Evolutionary conservation across 1,139 yeast species (phyloP), one percentile per base, ranked within the genome.

Genomic region (Diutina mesorugosa): DNA sequence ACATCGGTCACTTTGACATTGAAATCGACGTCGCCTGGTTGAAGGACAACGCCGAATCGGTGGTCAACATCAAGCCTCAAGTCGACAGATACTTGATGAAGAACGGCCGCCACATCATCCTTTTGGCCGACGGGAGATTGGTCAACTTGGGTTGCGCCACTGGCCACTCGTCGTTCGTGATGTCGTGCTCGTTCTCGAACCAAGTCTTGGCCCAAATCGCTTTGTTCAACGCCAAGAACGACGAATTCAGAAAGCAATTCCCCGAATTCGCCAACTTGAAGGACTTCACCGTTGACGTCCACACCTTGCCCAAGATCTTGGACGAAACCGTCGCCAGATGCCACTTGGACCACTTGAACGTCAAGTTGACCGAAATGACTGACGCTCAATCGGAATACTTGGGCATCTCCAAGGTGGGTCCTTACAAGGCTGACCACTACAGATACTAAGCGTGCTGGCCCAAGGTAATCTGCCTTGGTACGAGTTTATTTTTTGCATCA

Each of bases 111-210:
- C 99, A 93, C 82, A 72, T 93, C 71, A 91, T 93, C 79, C 83
- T 93, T 73, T 87, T 93, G 71, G 99, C 99, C 66, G 97, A 91
- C 79, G 99, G 99, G 79, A 91, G 99, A 84, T 87, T 93, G 72
- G 99, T 93, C 74, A 93, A 93, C 91, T 84, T 93, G 76, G 99
- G 99, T 69, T 95, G 99, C 81, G 99, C 99, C 73, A 95, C 99
- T 71, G 99, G 99, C 72, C 99, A 93, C 84, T 88, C 99, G 60
- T 90, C 98, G 57, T 93, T 93, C 73, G 99, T 93, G 72, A 93
- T 93, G 99, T 91, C 98, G 63, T 93, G 99, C 83, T 93, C 99
- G 60, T 93, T 93, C 96, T 90, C 98, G 68, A 93, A 93, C 88
- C 99, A 93, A 81, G 99, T 93, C 64, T 84, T 93, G 74, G 99